Evolutionary conservation across 2,329 filamentous ascomycete genomes (phyloP), one percentile per base, ranked within the genome.

Genomic region (Verruconis gallopava): DNA sequence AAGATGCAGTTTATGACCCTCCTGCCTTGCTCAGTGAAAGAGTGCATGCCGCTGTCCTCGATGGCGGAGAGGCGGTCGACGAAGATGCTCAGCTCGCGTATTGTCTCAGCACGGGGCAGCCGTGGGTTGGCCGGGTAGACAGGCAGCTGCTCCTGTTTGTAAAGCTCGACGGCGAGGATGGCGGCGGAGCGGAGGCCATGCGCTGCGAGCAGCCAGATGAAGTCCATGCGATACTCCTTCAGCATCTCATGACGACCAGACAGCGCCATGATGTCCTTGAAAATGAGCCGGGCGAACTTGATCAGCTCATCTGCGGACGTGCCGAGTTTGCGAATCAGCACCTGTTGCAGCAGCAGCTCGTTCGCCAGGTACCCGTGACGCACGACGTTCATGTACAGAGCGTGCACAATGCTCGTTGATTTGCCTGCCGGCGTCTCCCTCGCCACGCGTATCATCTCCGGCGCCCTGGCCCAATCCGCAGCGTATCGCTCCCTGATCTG

Each of bases 271-370:
- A 64, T 54, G 12, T 62, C 46, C 5, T 50, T 53, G 32, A 67
- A 58, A 42, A 65, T 60, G 13, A 58, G 53, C 32, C 53, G 50
- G 4, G 60, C 57, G 2, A 61, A 54, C 1, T 54, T 53, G 3
- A 67, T 56, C 1, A 67, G 50, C 12, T 57, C 54, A 17, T 54
- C 53, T 1, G 56, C 52, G 17, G 55, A 53, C 0, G 46, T 44
- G 13, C 54, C 53, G 3, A 55, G 52, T 34, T 60, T 58, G 14
- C 69, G 72, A 17, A 71, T 60, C 5, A 78, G 55, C 0, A 77
- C 62, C 13, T 75, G 62, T 43, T 78, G 70, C 4, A 77, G 57
- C 6, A 79, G 65, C 44, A 79, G 77, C 2, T 72, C 58, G 30
- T 76, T 77, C 33, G 76, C 68, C 0, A 75, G 54, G 36, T 72